phyloP scores from a whole-genome alignment of 305 asterid genomes.

The Salvia sclarea region DNA sequence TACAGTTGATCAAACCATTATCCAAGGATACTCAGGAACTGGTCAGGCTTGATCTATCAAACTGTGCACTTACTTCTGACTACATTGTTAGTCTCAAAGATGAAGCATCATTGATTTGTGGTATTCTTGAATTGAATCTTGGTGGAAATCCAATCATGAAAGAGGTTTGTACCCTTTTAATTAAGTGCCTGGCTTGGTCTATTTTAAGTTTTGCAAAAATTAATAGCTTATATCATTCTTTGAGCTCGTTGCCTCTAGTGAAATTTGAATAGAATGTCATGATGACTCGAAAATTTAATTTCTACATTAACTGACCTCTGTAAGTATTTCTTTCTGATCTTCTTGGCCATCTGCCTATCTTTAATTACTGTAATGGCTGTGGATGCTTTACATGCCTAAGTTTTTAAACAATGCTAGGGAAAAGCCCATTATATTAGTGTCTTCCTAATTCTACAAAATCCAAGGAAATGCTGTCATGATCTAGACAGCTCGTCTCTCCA shows the following conservation, averaged over 20 bases:
- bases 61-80: conserved; percentile 58
- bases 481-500: conserved; percentile 12
- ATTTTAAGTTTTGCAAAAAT: neutral
- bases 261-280: conserved; percentile 4
- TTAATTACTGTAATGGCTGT: neutral
- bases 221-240: conserved; percentile 5
- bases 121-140: conserved; percentile 78
- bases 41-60: conserved; percentile 78
- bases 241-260: conserved; percentile 6
- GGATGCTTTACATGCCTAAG: neutral
- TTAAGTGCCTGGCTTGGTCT: neutral
- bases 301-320: neutral
- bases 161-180: conserved; percentile 60
- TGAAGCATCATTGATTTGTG: conserved; percentile 52
- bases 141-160: conserved; percentile 72
- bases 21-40: conserved; percentile 66
- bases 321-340: conserved; percentile 8
- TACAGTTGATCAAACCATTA: conserved; percentile 66
- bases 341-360: conserved; percentile 13
- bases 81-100: conserved; percentile 52
- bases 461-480: neutral
- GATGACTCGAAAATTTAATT: conserved; percentile 13
- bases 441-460: conserved; percentile 10
- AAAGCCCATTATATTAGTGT: neutral
- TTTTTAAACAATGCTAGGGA: neutral